Evolutionary conservation across 768 basidiomycete genomes (phyloP).

Genomic region (Pholiota microspora): DNA sequence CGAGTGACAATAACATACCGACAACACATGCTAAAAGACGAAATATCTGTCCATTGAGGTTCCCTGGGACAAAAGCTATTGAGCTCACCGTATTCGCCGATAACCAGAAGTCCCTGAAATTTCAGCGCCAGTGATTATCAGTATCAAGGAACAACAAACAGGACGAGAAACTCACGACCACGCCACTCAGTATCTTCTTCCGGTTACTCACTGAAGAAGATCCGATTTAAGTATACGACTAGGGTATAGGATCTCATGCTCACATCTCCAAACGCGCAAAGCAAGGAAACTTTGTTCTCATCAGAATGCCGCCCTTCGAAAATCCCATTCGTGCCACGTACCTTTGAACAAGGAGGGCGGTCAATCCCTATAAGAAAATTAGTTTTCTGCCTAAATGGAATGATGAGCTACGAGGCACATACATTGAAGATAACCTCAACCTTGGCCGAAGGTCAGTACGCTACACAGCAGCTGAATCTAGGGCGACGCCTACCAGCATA

Average conservation of each 20-base stretch:
- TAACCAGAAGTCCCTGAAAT: slow-evolving; percentile 18
- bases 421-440: slow-evolving; percentile 27
- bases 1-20: slow-evolving; percentile 12
- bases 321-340: background rate
- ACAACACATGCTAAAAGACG: slow-evolving; percentile 19
- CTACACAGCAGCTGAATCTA: background rate
- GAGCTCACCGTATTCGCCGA: slow-evolving; percentile 25
- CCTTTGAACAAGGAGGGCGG: slow-evolving; percentile 28
- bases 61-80: no score
- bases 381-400: background rate
- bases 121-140: background rate
- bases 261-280: slow-evolving; percentile 27
- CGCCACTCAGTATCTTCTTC: slow-evolving; percentile 18
- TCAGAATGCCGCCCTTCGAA: background rate
- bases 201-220: slow-evolving; percentile 23
- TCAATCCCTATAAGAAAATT: slow-evolving; percentile 18
- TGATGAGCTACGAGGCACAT: background rate
- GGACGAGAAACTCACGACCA: slow-evolving; percentile 15
- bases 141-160: background rate
- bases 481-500: slow-evolving; percentile 17
- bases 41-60: no score
- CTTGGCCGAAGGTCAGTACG: slow-evolving; percentile 3
- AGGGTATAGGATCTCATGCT: slow-evolving; percentile 7
- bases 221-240: background rate
- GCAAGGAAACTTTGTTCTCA: slow-evolving; percentile 23